phyloP scores from a whole-genome alignment of 2,329 filamentous ascomycete species.

The Pleomassaria siparia region DNA sequence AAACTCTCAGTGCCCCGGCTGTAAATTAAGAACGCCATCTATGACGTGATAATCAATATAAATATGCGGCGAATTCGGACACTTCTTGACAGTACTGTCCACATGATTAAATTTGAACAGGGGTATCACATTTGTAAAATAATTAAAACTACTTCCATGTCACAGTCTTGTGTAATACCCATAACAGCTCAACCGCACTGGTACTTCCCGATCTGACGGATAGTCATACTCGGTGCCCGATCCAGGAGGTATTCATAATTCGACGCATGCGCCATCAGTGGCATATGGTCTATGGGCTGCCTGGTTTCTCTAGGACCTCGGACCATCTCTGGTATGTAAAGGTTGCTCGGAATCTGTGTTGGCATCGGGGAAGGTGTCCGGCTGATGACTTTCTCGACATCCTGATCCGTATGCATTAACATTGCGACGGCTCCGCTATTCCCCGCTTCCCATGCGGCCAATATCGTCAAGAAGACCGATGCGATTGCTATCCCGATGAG shows the following conservation, averaged over 20 bases:
- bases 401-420: not conserved
- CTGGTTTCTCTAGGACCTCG: not conserved
- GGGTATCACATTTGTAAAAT: not conserved
- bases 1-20: conserved; percentile 21
- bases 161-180: not conserved
- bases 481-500: not conserved
- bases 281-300: not conserved
- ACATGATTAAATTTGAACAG: not conserved
- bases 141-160: not conserved
- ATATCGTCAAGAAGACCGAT: conserved; percentile 4
- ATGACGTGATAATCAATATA: no score
- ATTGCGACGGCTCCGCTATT: conserved; percentile 4
- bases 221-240: not conserved
- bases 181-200: not conserved
- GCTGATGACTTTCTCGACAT: not conserved
- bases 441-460: conserved; percentile 6
- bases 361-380: not conserved
- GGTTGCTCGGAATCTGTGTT: not conserved
- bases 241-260: not conserved
- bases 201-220: not conserved
- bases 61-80: no score
- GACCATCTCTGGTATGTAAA: not conserved
- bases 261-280: not conserved
- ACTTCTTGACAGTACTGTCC: no score
- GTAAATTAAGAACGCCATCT: not conserved